Percentiles rank a stretch among this genome's conserved stretches.
Evolutionary conservation across 2,329 filamentous ascomycete genomes (phyloP).

Genomic region (Colletotrichum ledebouriae): DNA sequence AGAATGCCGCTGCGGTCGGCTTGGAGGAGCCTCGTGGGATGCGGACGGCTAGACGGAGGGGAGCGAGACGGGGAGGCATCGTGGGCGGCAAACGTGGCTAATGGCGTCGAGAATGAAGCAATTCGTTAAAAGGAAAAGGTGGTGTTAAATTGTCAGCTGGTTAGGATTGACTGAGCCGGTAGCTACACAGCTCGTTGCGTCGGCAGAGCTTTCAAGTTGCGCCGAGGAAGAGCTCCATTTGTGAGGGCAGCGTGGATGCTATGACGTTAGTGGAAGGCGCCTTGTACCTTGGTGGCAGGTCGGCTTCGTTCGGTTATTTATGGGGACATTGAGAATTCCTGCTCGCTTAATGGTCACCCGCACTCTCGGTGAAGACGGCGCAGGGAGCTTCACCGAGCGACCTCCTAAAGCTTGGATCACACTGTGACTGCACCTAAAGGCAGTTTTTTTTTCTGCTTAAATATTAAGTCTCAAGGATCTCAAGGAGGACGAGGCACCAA

Average conservation of each 20-base stretch:
- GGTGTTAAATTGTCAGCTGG: not conserved
- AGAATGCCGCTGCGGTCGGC: constrained; percentile 45
- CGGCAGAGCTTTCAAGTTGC: constrained; percentile 1
- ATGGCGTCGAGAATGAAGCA: not conserved
- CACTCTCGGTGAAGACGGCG: not conserved
- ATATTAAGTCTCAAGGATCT: not conserved
- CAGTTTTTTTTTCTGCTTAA: not conserved
- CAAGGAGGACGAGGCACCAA: not conserved
- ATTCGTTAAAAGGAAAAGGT: not conserved
- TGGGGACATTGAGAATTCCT: constrained; percentile 10
- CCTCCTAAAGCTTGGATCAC: constrained; percentile 21
- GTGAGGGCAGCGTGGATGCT: constrained; percentile 19
- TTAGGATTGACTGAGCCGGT: constrained; percentile 1
- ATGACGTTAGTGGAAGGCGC: constrained; percentile 23
- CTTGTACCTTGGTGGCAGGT: not conserved
- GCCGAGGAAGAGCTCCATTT: constrained; percentile 34
- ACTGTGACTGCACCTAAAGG: not conserved
- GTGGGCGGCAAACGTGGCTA: constrained; percentile 5
- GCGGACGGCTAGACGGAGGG: constrained; percentile 42
- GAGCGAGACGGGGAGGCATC: constrained; percentile 52
- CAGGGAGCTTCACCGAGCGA: constrained; percentile 23
- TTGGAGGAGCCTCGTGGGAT: constrained; percentile 42
- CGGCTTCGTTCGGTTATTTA: constrained; percentile 39
- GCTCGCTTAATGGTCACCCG: not conserved
- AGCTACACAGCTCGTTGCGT: not conserved